Conservation (phyloP, 164 flowering plant species). For the Magnolia officinalis region DNA sequence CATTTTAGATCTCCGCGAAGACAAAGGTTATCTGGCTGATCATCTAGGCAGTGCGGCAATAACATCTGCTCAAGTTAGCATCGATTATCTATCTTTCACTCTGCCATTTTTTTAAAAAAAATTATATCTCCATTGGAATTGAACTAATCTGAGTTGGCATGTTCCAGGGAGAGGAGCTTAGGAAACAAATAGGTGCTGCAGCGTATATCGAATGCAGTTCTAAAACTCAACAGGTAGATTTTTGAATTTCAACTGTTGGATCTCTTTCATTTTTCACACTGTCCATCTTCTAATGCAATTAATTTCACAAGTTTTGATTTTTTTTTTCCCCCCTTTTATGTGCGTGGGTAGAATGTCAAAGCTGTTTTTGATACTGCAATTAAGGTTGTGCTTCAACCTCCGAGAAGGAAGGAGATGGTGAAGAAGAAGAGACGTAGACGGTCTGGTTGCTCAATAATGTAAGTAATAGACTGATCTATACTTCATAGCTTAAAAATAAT, state of each 20-base stretch:
- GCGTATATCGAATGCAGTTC: constrained; percentile 98
- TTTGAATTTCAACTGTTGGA: neutral
- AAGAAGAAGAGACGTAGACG: constrained; percentile 61
- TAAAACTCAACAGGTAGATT: constrained; percentile 89
- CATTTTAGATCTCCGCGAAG: constrained; percentile 80
- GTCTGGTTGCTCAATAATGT: constrained; percentile 71
- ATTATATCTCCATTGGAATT: neutral
- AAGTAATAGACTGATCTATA: constrained; percentile 26
- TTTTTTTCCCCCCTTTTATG: neutral
- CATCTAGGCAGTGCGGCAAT: constrained; percentile 62
- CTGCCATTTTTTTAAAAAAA: neutral
- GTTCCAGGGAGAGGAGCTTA: constrained; percentile 81
- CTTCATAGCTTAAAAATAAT: neutral
- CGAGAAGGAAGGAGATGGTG: constrained; percentile 77
- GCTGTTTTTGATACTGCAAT: constrained; percentile 99
- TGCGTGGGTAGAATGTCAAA: constrained; percentile 71
- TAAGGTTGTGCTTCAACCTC: constrained; percentile 96
- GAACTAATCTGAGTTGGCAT: neutral
- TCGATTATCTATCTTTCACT: neutral
- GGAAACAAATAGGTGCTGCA: constrained; percentile 98
- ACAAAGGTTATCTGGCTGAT: constrained; percentile 67
- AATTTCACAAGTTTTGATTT: neutral
- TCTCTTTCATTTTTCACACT: neutral
- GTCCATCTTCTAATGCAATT: neutral
- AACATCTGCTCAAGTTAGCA: constrained; percentile 70